Evolutionary conservation across 768 basidiomycete genomes (phyloP), one percentile per base, ranked within the genome.

Genomic region (Leccinum incarnatum): DNA sequence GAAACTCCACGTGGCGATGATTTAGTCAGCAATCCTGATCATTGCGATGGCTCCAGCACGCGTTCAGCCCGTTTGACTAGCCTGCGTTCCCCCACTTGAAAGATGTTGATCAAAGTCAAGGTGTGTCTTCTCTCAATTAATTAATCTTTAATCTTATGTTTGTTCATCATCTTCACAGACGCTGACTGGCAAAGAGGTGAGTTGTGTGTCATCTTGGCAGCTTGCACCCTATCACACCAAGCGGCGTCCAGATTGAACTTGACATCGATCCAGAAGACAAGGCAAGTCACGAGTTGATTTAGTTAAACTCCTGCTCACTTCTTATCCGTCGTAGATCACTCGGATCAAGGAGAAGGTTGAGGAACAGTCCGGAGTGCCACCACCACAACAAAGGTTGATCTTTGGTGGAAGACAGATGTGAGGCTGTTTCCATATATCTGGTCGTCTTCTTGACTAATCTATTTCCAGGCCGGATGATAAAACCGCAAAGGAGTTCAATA

Each of bases 261-360:
- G 94, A 97, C 78, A 93, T 97, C 72, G 94, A 96, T 74, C 77
- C 81, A 15, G 91, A 92, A 62, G 92, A 93, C 77, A 89, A 88
- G 82, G 95, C 87, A 56, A 51, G 82, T 67, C 19, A 14, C 9
- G 23, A 37, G 27, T 19, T 21, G 29, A 17, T 36, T 6, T 25
- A 2, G 2, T 50, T 51, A 54, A 4, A n/a, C 29, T 4, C 17
- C 15, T 17, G 23, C 21, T 12, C 17, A 65, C 48, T 17, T 58
- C 45, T 51, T 37, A 25, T 42, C 29, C 51, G 21, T 36, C 53
- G 17, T 70, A 98, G 96, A 92, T 97, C 68, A 80, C 85, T 49
- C 85, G 91, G 65, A 94, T 98, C 76, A 98, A 98, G 79, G 95
- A 96, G 82, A 91, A 92, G 74, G 93, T 98, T 9, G 96, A 98